Base-by-base conservation (phyloP, 208 protist species). In the Leishmania major region DNA sequence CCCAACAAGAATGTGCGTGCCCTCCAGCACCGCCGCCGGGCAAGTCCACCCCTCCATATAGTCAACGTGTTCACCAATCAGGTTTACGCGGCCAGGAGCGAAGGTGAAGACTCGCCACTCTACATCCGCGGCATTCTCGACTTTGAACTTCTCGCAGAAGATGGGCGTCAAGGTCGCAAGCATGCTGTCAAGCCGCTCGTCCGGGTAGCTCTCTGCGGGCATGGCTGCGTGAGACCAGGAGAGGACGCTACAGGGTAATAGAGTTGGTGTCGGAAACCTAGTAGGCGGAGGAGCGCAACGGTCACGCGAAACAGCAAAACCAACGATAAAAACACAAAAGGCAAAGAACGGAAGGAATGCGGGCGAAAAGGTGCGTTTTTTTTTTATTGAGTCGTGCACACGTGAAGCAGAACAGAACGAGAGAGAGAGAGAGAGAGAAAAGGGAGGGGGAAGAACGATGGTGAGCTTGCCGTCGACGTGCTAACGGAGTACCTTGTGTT, bases 51-150 rank as follows among this genome's bases (percentile, higher is more conserved):
- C 94, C 31, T 89, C 93, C 87, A 93, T 94, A 85, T 97, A 98
- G 89, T 98, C 96, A 13, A 96, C 93, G 87, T 98, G 96, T 81
- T 98, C 94, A 35, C 96, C 96, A 70, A 98, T 98, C 45, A 97
- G 82, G 84, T 98, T 98, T 62, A 98, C 88, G 22, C 96, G 87
- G 11, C 96, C 96, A 3, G 96, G 96, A 1, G 94, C 88, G 84
- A 96, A 94, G 57, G 90, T 90, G 77, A 94, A 94, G 8, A 96
- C 71, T 40, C 92, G 74, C 91, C 92, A 96, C 86, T 96, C 90
- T 53, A 96, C 92, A 70, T 96, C 92, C 0, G 45, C 71, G 17
- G 89, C 83, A 45, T 78, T 73, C 25, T 76, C 43, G 2, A 93
- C 90, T 31, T 87, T 17, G 75, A 94, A 96, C 75, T 88, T 79